A percentile compares a stretch with the other conserved stretches of the same genome.
These are phyloP conservation scores for Dictyostelium firmibasis DNA, from an alignment of 78 protist species.

Conservation along the genomic window DNA sequence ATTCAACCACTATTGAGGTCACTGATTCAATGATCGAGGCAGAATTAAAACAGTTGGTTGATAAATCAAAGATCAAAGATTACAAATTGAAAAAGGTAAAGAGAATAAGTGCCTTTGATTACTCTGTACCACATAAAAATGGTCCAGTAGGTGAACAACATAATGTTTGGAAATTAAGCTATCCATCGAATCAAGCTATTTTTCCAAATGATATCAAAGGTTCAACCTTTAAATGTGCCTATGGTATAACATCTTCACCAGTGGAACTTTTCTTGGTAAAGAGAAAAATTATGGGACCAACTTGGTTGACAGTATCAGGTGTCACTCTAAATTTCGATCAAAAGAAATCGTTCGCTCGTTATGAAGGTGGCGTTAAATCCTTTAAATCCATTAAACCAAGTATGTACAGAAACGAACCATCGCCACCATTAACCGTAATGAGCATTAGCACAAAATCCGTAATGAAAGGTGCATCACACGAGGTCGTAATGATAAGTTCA, in stretches of 20 bases:
- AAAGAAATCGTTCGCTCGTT: slow-evolving; percentile 49
- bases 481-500: slow-evolving; percentile 21
- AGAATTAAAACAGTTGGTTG: neutral
- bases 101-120: slow-evolving; percentile 45
- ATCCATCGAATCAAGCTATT: neutral
- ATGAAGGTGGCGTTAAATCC: neutral
- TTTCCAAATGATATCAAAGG: slow-evolving; percentile 30
- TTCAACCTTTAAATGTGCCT: slow-evolving; percentile 57
- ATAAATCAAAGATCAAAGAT: neutral
- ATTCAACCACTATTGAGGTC: slow-evolving; percentile 20
- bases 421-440: slow-evolving; percentile 87
- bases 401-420: neutral
- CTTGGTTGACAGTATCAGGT: slow-evolving; percentile 84
- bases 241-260: slow-evolving; percentile 86
- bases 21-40: neutral
- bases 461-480: neutral
- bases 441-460: slow-evolving; percentile 4
- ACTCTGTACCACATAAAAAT: slow-evolving; percentile 6
- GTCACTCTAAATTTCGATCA: neutral
- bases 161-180: slow-evolving; percentile 16
- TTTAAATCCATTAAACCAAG: slow-evolving; percentile 16
- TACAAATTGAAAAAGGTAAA: slow-evolving; percentile 16
- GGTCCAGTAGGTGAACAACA: neutral
- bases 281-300: slow-evolving; percentile 93
- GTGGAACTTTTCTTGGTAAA: slow-evolving; percentile 89